Evolutionary conservation across 2,329 filamentous ascomycete genomes (phyloP).

Genomic region (Triangularia verruculosa): DNA sequence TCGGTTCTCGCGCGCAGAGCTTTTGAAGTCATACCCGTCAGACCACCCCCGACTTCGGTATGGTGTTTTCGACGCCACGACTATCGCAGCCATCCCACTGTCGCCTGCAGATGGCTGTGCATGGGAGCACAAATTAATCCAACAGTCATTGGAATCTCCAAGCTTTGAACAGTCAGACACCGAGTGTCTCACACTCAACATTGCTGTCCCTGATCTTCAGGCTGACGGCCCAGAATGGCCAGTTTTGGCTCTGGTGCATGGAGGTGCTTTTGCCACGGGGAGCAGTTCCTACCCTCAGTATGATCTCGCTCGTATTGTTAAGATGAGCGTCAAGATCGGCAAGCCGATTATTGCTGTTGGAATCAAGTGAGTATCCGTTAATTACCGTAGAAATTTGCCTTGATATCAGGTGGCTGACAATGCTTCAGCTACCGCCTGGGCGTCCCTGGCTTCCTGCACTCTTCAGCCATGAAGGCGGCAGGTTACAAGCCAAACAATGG

Average conservation of each 20-base stretch:
- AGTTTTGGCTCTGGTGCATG: slow-evolving; percentile 52
- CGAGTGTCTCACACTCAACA: slow-evolving; percentile 47
- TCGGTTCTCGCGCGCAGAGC: slow-evolving; percentile 4
- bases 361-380: slow-evolving; percentile 33
- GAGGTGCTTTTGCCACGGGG: slow-evolving; percentile 48
- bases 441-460: slow-evolving; percentile 46
- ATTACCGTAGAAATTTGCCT: neutral
- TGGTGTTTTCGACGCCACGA: neutral
- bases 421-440: slow-evolving; percentile 42
- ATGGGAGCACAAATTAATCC: slow-evolving; percentile 3
- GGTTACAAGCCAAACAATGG: slow-evolving; percentile 45
- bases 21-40: neutral
- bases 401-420: neutral
- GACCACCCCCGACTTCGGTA: neutral
- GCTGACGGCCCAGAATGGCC: slow-evolving; percentile 38
- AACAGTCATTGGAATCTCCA: slow-evolving; percentile 2
- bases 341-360: slow-evolving; percentile 46
- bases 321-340: slow-evolving; percentile 40
- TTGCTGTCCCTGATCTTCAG: slow-evolving; percentile 41
- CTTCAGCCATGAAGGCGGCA: slow-evolving; percentile 43
- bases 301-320: slow-evolving; percentile 44
- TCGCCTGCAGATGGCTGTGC: neutral
- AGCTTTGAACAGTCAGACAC: slow-evolving; percentile 44
- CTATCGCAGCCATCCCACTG: neutral
- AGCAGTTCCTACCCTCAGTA: slow-evolving; percentile 53